Percentiles rank a stretch among this genome's conserved stretches.
phyloP scores from a whole-genome alignment of 139 green algal species.

The Micractinium sp. region DNA sequence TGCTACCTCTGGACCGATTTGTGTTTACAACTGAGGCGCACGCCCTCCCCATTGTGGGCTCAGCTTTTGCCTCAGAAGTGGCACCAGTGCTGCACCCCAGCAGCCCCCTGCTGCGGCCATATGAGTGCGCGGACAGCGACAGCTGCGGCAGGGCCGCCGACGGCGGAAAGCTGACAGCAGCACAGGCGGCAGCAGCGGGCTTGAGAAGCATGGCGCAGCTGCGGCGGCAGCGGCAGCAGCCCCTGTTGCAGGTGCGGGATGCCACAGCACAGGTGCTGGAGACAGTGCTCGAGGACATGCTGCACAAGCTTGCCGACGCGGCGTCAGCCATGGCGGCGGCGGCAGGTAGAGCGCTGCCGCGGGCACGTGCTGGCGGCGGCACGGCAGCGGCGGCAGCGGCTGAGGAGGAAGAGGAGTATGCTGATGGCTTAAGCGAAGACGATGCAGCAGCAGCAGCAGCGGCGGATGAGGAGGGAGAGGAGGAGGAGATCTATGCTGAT shows the following conservation, averaged over 20 bases:
- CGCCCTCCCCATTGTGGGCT: slow-evolving; percentile 72
- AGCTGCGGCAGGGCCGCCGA: background rate
- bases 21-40: slow-evolving; percentile 94
- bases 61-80: slow-evolving; percentile 9
- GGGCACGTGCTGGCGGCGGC: too few relatives aligned
- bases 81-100: background rate
- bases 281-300: background rate
- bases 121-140: background rate
- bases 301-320: background rate
- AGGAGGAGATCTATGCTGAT: background rate
- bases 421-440: background rate
- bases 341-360: background rate
- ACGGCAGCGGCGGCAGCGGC: background rate
- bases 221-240: background rate
- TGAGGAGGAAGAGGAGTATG: background rate
- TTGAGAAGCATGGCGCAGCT: background rate
- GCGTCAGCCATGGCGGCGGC: background rate
- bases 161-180: background rate
- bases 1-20: slow-evolving; percentile 76
- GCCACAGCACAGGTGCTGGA: background rate
- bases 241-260: background rate
- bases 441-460: background rate
- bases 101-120: slow-evolving; percentile 6
- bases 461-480: background rate
- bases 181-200: background rate